Percentiles rank a stretch among this genome's conserved stretches.
These are phyloP conservation scores for Parmelia sp. DNA, from an alignment of 495 filamentous ascomycete genomes.

Conservation along the genomic window DNA sequence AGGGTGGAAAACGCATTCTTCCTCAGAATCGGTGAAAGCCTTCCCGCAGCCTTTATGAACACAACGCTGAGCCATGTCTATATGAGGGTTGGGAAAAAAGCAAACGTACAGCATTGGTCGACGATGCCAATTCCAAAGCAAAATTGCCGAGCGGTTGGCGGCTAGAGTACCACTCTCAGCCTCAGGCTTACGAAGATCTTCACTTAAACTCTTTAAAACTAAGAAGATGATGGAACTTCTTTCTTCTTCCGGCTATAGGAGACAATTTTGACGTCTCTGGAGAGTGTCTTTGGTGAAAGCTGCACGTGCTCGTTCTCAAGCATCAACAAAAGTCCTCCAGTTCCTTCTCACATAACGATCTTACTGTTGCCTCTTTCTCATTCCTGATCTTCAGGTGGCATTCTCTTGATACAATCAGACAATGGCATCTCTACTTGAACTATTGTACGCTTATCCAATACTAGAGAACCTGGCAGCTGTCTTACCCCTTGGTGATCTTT, in stretches of 20 bases:
- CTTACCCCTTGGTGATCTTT: slow-evolving; percentile 25
- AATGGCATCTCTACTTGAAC: slow-evolving; percentile 24
- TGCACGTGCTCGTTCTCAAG: neutral
- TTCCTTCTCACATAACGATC: neutral
- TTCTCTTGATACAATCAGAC: neutral
- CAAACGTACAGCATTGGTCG: neutral
- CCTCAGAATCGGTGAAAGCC: slow-evolving; percentile 71
- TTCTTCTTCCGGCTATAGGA: neutral
- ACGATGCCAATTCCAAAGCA: neutral
- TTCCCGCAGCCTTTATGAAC: slow-evolving; percentile 96
- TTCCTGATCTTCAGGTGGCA: neutral
- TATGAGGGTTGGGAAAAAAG: neutral
- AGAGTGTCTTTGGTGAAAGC: neutral
- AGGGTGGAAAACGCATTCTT: slow-evolving; percentile 86
- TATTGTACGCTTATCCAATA: slow-evolving; percentile 26
- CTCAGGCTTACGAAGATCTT: neutral
- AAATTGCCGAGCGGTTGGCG: slow-evolving; percentile 14
- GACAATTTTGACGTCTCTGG: neutral
- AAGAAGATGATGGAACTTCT: neutral
- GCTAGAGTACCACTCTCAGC: neutral
- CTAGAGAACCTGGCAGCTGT: slow-evolving; percentile 19
- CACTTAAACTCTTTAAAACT: neutral
- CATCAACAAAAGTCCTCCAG: neutral
- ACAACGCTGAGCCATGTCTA: slow-evolving; percentile 76
- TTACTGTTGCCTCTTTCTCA: neutral